A percentile compares a stretch with the other conserved stretches of the same genome.
Conservation (phyloP, 257 asterid species). For the Solanum okadae region DNA sequence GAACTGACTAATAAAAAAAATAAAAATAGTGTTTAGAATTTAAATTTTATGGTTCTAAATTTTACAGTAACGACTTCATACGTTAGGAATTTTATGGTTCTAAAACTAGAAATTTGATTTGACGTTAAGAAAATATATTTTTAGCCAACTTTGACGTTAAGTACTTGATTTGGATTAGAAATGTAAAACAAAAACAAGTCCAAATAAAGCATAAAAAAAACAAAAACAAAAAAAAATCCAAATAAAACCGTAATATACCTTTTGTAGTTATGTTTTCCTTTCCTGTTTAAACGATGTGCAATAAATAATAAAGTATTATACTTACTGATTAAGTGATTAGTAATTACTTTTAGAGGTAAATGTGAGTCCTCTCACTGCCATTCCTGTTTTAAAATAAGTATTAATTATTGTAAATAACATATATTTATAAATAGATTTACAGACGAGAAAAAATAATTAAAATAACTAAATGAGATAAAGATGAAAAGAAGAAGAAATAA, state of each 20-base stretch:
- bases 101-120: not conserved
- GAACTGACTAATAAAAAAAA: no score
- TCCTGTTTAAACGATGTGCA: not conserved
- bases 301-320: no score
- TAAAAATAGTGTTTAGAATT: not conserved
- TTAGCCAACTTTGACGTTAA: not conserved
- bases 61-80: not conserved
- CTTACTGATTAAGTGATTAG: not conserved
- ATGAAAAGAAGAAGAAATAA: no score
- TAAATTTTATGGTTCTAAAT: no score
- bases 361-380: no score
- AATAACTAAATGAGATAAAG: not conserved
- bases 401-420: not conserved
- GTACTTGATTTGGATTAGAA: not conserved
- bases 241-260: not conserved
- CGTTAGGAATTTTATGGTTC: no score
- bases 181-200: not conserved
- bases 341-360: not conserved
- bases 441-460: not conserved
- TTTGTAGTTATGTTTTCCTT: not conserved
- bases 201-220: not conserved
- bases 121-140: not conserved
- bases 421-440: not conserved
- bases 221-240: no score
- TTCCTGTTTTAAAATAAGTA: not conserved